A percentile compares a stretch with the other conserved stretches of the same genome.
Conservation (phyloP, 1,284 basidiomycete genomes). For the Stereum hirsutum region DNA sequence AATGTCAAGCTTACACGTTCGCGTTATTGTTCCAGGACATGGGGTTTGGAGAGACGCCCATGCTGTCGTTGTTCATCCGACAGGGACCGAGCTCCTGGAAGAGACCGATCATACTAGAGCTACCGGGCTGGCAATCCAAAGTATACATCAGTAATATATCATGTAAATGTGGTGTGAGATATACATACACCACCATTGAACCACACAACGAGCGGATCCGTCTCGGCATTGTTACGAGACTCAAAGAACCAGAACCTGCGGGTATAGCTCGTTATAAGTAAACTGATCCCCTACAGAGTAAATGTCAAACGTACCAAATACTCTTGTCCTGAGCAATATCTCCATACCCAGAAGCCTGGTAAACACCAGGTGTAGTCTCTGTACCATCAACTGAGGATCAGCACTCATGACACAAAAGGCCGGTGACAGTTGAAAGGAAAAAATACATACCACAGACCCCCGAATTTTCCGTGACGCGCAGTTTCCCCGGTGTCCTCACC, state of each 20-base stretch:
- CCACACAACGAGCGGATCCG: conserved; percentile 53
- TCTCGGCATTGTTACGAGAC: conserved; percentile 44
- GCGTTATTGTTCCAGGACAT: conserved; percentile 58
- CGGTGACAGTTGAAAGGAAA: too few relatives aligned
- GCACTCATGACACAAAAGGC: too few relatives aligned
- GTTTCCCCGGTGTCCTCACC: conserved; percentile 41
- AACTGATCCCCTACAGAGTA: too few relatives aligned
- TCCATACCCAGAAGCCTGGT: conserved; percentile 52
- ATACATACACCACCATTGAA: conserved; percentile 52
- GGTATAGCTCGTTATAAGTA: too few relatives aligned
- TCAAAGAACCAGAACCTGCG: conserved; percentile 72
- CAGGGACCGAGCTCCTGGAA: conserved; percentile 62
- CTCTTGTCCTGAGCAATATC: conserved; percentile 43
- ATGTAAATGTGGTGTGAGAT: neutral
- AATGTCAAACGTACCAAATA: too few relatives aligned
- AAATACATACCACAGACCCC: conserved; percentile 35
- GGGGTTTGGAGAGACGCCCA: conserved; percentile 42
- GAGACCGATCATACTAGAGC: conserved; percentile 59
- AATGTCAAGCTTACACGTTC: conserved; percentile 42
- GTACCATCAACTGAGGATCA: neutral
- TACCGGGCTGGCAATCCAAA: conserved; percentile 40
- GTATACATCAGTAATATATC: neutral
- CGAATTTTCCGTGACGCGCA: conserved; percentile 44
- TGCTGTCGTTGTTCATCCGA: conserved; percentile 48
- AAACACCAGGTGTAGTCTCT: conserved; percentile 50